Evolutionary conservation across 2,329 filamentous ascomycete genomes (phyloP).

Genomic region (Trichoderma sp.): DNA sequence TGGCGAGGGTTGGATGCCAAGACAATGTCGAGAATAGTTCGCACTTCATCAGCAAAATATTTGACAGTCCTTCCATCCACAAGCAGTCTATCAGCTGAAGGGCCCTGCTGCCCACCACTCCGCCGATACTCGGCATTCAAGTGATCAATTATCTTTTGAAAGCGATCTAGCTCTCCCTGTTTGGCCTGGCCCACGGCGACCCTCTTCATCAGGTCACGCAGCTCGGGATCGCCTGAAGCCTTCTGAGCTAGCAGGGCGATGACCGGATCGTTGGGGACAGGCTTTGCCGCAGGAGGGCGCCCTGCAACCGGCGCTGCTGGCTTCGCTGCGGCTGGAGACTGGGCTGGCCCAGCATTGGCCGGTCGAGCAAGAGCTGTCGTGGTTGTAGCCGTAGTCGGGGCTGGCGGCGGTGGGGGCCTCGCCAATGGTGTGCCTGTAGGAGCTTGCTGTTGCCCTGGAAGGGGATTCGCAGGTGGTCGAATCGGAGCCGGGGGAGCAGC

Average conservation of each 20-base stretch:
- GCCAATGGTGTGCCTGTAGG: conserved; percentile 21
- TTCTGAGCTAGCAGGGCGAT: conserved; percentile 75
- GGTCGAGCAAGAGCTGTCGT: conserved; percentile 24
- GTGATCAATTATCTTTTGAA: conserved; percentile 78
- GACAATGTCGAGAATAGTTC: conserved; percentile 56
- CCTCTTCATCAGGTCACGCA: conserved; percentile 78
- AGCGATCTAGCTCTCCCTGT: conserved; percentile 67
- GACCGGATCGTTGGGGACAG: conserved; percentile 62
- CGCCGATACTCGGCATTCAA: conserved; percentile 60
- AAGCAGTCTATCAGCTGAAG: conserved; percentile 52
- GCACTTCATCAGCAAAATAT: conserved; percentile 59
- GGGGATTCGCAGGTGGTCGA: conserved; percentile 25
- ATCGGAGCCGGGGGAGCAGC: conserved; percentile 24
- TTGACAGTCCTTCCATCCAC: conserved; percentile 56
- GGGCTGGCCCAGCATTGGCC: conserved; percentile 18
- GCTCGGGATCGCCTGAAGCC: conserved; percentile 67
- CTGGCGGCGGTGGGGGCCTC: conserved; percentile 26
- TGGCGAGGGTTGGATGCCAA: conserved; percentile 57
- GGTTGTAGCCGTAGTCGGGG: conserved; percentile 25
- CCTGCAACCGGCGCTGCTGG: conserved; percentile 21
- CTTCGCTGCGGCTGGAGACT: conserved; percentile 24
- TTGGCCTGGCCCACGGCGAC: conserved; percentile 73
- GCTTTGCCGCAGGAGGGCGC: conserved; percentile 24
- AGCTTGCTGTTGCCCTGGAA: conserved; percentile 23
- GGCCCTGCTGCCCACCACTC: conserved; percentile 49